phyloP scores from a whole-genome alignment of 2,329 filamentous ascomycete genomes.

The Pseudocercospora ulei region DNA sequence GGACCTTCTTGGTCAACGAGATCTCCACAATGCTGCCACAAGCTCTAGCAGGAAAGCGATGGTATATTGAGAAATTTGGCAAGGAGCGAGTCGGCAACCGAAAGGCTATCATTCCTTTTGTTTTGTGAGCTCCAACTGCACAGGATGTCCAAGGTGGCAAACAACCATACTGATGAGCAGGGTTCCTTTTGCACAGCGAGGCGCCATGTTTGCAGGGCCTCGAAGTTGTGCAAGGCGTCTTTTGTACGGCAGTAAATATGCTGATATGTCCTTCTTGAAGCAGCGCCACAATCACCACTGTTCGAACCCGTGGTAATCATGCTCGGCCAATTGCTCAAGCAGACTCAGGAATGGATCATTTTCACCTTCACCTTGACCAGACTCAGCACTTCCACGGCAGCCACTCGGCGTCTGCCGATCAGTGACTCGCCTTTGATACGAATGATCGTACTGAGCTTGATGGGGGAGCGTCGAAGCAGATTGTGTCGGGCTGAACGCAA shows the following conservation, averaged over 20 bases:
- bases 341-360: constrained; percentile 73
- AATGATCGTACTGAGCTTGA: constrained; percentile 19
- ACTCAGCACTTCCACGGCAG: constrained; percentile 36
- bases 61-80: constrained; percentile 85
- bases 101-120: constrained; percentile 61
- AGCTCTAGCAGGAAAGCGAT: constrained; percentile 67
- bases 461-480: constrained; percentile 11
- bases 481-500: constrained; percentile 30
- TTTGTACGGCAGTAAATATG: too few species aligned
- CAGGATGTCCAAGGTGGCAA: constrained; percentile 13
- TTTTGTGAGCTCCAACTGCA: constrained; percentile 37
- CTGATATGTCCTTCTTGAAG: too few species aligned
- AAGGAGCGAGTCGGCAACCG: constrained; percentile 64
- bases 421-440: constrained; percentile 24
- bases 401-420: constrained; percentile 41
- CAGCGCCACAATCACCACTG: too few species aligned
- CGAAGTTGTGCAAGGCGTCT: background rate
- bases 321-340: constrained; percentile 72
- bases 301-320: constrained; percentile 55
- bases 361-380: constrained; percentile 44
- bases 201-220: constrained; percentile 1
- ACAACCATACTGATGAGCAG: constrained; percentile 12
- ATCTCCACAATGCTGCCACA: constrained; percentile 81
- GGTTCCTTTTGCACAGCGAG: background rate
- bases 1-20: constrained; percentile 77